Evolutionary conservation across 371 early-diverging fungal genomes (phyloP).

Genomic region (Lichtheimia corymbifera): DNA sequence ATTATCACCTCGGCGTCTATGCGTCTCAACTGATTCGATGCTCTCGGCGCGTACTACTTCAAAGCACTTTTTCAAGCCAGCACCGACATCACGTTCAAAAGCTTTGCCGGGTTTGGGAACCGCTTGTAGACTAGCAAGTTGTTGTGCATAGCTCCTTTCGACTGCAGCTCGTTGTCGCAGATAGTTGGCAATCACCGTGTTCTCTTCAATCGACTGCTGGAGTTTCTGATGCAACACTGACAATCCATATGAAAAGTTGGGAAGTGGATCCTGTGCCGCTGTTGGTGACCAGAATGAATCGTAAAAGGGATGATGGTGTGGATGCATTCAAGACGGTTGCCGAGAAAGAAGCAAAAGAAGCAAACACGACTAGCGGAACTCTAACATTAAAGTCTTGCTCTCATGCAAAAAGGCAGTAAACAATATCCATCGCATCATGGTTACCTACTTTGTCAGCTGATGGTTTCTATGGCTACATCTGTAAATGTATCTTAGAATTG

Average conservation of each 20-base stretch:
- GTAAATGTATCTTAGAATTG: too few species aligned
- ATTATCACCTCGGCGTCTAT: slow-evolving; percentile 58
- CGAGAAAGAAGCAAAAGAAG: not conserved
- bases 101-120: not conserved
- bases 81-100: slow-evolving; percentile 69
- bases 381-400: not conserved
- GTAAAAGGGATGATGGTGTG: slow-evolving; percentile 32
- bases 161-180: slow-evolving; percentile 65
- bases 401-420: too few species aligned
- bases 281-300: slow-evolving; percentile 46
- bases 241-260: slow-evolving; percentile 46
- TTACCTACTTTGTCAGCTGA: too few species aligned
- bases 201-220: slow-evolving; percentile 65
- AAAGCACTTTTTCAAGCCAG: slow-evolving; percentile 68
- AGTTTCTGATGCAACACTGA: slow-evolving; percentile 67
- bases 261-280: slow-evolving; percentile 20
- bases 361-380: not conserved
- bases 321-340: slow-evolving; percentile 8
- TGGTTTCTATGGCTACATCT: too few species aligned
- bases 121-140: slow-evolving; percentile 28
- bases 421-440: too few species aligned
- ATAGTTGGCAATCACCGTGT: slow-evolving; percentile 64
- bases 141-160: slow-evolving; percentile 59
- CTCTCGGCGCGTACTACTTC: slow-evolving; percentile 68
- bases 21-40: slow-evolving; percentile 54